Evolutionary conservation across 192 early-diverging fungal species (phyloP), one percentile per base, ranked within the genome.

Genomic region (Paraglomus brasilianum): DNA sequence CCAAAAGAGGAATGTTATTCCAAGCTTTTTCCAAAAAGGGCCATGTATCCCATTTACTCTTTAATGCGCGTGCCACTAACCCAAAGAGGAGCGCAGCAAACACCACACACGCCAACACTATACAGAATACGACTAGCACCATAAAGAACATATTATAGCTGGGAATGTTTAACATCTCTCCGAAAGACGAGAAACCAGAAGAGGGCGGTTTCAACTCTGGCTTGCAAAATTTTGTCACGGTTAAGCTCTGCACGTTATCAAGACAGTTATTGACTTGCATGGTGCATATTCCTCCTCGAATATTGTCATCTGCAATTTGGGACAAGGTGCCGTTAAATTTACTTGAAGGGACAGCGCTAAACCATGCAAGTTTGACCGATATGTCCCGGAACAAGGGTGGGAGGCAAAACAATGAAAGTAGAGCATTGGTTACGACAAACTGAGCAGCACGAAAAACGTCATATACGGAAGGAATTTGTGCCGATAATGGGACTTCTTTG

Each of bases 71-170:
- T 39, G 47, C 19, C 17, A 49, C 8, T n/a, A 65, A 4, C 63
- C 44, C 15, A 39, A 49, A 9, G 1, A 65, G 5, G 4, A 49
- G 22, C 11, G 30, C 24, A 17, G 50, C 21, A 50, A 13, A 3
- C 39, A 49, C 15, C n/a, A 24, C 63, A 50, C 47, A 5, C n/a
- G 15, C 63, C 24, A 65, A 6, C 36, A 24, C 8, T n/a, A 2
- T 19, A 49, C 45, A 38, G 24, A 65, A 50, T 49, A 14, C 4
- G 21, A 65, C 47, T 11, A 65, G 1, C 47, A 40, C 10, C 2
- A 48, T 5, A 15, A 65, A 65, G 40, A 65, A 65, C 41, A 65
- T 49, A 39, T 65, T 49, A 49, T 65, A 65, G 2, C 14, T n/a
- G 17, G 63, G 63, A 21, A 48, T 24, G 9, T 36, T 38, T n/a